These are phyloP conservation scores for Xylariales sp. DNA, from an alignment of 2,329 filamentous ascomycete species.

Conservation along the genomic window DNA sequence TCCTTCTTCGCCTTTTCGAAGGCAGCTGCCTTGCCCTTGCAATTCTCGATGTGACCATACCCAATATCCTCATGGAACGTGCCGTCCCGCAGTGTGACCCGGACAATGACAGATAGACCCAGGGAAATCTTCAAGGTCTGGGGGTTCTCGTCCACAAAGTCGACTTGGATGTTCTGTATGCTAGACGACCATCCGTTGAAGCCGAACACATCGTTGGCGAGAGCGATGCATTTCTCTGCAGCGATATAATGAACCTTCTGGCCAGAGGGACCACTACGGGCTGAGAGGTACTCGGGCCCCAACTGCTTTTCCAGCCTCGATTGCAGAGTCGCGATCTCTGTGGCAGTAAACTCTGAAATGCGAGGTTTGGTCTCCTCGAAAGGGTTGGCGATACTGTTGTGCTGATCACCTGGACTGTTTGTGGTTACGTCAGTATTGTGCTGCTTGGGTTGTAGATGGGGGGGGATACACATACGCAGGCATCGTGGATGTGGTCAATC, in stretches of 20 bases:
- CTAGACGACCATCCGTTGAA: conserved; percentile 72
- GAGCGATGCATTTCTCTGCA: conserved; percentile 93
- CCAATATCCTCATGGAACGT: conserved; percentile 98
- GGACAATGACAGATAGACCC: conserved; percentile 83
- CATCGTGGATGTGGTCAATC: conserved; percentile 2
- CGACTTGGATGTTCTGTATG: conserved; percentile 91
- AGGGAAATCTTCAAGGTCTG: conserved; percentile 75
- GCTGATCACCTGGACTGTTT: conserved; percentile 64
- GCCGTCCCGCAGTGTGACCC: conserved; percentile 85
- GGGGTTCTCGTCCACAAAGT: conserved; percentile 86
- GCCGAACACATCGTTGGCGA: conserved; percentile 29
- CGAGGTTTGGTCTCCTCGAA: conserved; percentile 69
- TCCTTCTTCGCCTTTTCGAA: conserved; percentile 99
- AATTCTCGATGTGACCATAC: conserved; percentile 95
- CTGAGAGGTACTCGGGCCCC: conserved; percentile 92
- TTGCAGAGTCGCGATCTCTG: conserved; percentile 84
- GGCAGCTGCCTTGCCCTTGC: conserved; percentile 87
- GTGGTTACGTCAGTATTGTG: neutral
- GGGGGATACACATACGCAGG: conserved; percentile 8
- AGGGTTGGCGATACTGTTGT: conserved; percentile 64
- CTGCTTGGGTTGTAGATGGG: neutral
- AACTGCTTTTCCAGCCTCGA: conserved; percentile 86
- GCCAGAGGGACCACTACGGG: conserved; percentile 75
- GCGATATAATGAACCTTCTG: conserved; percentile 88
- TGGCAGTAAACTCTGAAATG: conserved; percentile 79